Percentiles rank a stretch among this genome's conserved stretches.
Evolutionary conservation across 371 early-diverging fungal genomes (phyloP).

Genomic region (Fennellomyces sp.): DNA sequence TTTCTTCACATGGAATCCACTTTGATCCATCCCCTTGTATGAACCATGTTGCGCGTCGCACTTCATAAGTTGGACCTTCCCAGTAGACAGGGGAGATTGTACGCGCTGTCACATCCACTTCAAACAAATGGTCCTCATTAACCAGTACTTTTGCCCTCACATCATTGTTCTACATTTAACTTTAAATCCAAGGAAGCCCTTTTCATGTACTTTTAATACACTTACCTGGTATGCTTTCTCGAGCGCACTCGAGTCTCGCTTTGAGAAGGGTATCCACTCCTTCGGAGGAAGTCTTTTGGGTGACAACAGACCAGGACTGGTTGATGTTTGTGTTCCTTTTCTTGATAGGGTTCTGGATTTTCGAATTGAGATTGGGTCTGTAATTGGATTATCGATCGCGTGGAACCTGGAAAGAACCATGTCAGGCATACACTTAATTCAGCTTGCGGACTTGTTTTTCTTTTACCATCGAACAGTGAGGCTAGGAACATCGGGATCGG

Average conservation of each 20-base stretch:
- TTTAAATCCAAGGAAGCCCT: not conserved
- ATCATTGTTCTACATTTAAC: constrained; percentile 19
- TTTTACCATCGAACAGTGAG: constrained; percentile 23
- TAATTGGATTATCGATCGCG: constrained; percentile 21
- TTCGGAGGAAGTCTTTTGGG: constrained; percentile 25
- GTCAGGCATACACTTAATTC: not conserved
- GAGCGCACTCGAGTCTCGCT: constrained; percentile 58
- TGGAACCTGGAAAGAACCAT: constrained; percentile 23
- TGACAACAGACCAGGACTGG: not conserved
- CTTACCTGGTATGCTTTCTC: constrained; percentile 58
- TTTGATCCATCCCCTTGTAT: constrained; percentile 61
- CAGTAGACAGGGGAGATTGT: constrained; percentile 83
- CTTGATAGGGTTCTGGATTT: constrained; percentile 10
- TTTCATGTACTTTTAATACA: not conserved
- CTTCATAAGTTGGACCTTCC: constrained; percentile 81
- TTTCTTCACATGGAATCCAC: constrained; percentile 83
- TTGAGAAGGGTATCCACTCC: constrained; percentile 67
- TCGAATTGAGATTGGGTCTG: constrained; percentile 24
- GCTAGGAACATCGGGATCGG: constrained; percentile 23
- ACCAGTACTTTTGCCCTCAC: constrained; percentile 46
- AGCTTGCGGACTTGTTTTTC: not conserved
- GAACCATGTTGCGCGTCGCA: constrained; percentile 87
- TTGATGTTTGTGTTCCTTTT: not conserved
- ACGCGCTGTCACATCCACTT: constrained; percentile 73
- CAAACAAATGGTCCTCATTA: constrained; percentile 80